phyloP scores from a whole-genome alignment of 2,329 filamentous ascomycete species.

The Xylaria sp. region DNA sequence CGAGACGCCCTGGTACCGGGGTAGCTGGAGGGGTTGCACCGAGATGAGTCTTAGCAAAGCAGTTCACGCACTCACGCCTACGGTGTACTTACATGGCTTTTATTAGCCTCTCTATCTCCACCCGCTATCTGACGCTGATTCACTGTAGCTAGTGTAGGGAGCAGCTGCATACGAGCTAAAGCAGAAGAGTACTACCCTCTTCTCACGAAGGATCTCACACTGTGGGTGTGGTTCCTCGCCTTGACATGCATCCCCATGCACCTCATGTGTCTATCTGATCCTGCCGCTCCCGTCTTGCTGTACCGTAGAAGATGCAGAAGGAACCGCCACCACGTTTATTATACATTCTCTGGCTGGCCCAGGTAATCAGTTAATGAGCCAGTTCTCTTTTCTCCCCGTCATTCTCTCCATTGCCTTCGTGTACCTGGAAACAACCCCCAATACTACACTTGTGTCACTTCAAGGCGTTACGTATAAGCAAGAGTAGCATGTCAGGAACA shows the following conservation, averaged over 20 bases:
- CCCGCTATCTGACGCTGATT: conserved; percentile 29
- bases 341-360: conserved; percentile 33
- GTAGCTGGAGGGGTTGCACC: conserved; percentile 23
- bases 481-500: conserved; percentile 43
- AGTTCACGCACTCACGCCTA: conserved; percentile 8
- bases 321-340: conserved; percentile 35
- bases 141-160: conserved; percentile 25
- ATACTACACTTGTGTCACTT: conserved; percentile 6
- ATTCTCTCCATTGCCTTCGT: conserved; percentile 16
- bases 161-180: conserved; percentile 32
- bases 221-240: conserved; percentile 30
- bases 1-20: conserved; percentile 21
- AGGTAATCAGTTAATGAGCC: conserved; percentile 2
- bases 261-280: conserved; percentile 28
- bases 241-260: conserved; percentile 34
- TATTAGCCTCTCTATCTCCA: conserved; percentile 29
- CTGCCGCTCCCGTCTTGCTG: conserved; percentile 27
- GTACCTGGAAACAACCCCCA: conserved; percentile 31
- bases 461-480: conserved; percentile 3
- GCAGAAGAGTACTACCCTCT: conserved; percentile 27
- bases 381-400: conserved; percentile 10
- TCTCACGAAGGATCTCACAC: conserved; percentile 34
- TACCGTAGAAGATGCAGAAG: conserved; percentile 30
- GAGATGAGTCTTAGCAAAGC: conserved; percentile 17
- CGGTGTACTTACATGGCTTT: conserved; percentile 19